Base-by-base conservation (phyloP, 2,329 filamentous ascomycete genomes). In the Myriosclerotinia duriaeana region DNA sequence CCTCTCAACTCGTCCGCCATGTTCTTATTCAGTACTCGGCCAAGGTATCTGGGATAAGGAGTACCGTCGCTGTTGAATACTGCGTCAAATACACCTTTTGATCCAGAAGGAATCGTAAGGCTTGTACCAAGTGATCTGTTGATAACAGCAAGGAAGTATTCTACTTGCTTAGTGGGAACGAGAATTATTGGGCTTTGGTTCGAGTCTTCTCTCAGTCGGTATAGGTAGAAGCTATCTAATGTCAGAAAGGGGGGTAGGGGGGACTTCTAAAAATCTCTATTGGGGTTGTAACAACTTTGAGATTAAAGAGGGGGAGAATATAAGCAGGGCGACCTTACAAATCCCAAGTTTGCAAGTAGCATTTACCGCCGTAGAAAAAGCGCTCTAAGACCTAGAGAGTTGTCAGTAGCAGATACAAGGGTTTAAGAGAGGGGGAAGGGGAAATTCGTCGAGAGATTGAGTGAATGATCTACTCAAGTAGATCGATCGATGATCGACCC, bases 11-110 rank as follows among this genome's bases (percentile, higher is more conserved):
- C 58, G 20, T 72, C 67, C 0, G 71, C 72, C 62, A 70, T 71
- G 6, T 80, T 77, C 5, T 78, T 77, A 50, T 80, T 84, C 17
- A 74, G 78, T 1, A 84, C 85, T 52, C 80, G 82, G 2, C 88
- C 87, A 6, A 95, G 79, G 72, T 87, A 93, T 53, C 86, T 84
- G 5, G 93, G 92, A 9, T 83, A 81, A 5, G 88, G 87, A 6
- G 83, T 85, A 4, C 82, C 82, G 44, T 85, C 82, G 40, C 85
- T 73, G 0, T 82, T 82, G 73, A 96, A 95, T 12, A 78, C 78
- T 66, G 89, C 77, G 53, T 84, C 76, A 67, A 95, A 89, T 0
- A 83, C 85, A 20, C 81, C 78, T 5, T 81, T 78, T 15, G 81
- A 80, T 6, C 78, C 76, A 1, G 72, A 66, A 0, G 89, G 90